Evolutionary conservation across 495 filamentous ascomycete species (phyloP), one percentile per base, ranked within the genome.

Genomic region (Penicillium malachiteum): DNA sequence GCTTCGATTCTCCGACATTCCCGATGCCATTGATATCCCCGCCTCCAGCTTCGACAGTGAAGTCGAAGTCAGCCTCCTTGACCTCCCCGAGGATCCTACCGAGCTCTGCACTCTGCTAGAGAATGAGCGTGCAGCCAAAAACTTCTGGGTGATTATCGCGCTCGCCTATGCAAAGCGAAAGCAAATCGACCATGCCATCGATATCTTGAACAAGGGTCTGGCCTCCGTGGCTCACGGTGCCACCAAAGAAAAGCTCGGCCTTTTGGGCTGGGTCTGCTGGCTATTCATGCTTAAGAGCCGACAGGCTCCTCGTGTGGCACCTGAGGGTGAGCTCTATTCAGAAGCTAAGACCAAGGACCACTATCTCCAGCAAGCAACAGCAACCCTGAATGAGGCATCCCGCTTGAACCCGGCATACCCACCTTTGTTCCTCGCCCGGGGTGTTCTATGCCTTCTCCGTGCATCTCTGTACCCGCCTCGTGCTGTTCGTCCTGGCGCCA

Each of bases 111-210:
- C 88, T 2, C 78, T 97, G 38, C 81, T 98, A 50, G 94, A 97
- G 69, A 94, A 92, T 56, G 94, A 97, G 68, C 83, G 85, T 54
- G 90, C 91, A 3, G 87, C 87, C 16, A 87, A 91, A 57, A 87
- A 85, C 32, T 93, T 91, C 65, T 98, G 94, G 94, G 91, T 97
- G 78, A 91, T 89, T 12, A 91, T 97, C 57, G 89, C 94, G 32
- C 81, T 97, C 34, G 95, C 93, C n/a, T 97, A 98, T 65, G 92
- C 93, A 26, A 97, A 97, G 73, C 91, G 96, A 70, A 83, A 86
- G 37, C 93, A 96, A 72, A 81, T 92, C 41, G 91, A 96, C 60
- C 89, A 91, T 71, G 94, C 94, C 40, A 92, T 97, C 61, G 92
- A 97, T 69, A 94, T 98, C 61, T 77, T 98, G 52, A 83, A 85